A percentile compares a stretch with the other conserved stretches of the same genome.
phyloP scores from a whole-genome alignment of 148 eudicot species.

The Amaranthus palmeri region DNA sequence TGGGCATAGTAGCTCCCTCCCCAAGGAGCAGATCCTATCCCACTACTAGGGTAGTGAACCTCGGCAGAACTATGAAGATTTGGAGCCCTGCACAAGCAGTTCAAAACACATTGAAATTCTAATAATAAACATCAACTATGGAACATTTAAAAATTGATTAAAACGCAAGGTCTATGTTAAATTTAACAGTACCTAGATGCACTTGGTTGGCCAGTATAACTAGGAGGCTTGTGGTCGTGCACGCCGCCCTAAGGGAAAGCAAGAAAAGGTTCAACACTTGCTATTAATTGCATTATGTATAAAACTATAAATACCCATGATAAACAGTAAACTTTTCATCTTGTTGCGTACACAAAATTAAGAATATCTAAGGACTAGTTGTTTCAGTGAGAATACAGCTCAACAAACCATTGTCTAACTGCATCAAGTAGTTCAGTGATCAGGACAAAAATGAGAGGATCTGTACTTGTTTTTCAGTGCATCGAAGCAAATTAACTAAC shows the following conservation, averaged over 20 bases:
- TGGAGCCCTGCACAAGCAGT: conserved; percentile 28
- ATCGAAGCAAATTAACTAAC: too few species aligned
- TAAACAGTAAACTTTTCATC: not conserved
- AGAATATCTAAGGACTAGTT: not conserved
- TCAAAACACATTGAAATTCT: not conserved
- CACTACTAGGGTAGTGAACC: conserved; percentile 30
- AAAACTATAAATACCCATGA: too few species aligned
- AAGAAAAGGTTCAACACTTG: conserved; percentile 12
- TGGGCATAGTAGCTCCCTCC: conserved; percentile 31
- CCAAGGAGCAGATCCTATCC: conserved; percentile 30
- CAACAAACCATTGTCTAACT: not conserved
- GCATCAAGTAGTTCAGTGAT: not conserved
- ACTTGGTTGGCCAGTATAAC: conserved; percentile 45
- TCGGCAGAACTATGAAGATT: conserved; percentile 32
- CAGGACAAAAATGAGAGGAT: too few species aligned
- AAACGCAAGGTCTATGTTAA: not conserved
- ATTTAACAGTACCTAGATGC: conserved; percentile 38
- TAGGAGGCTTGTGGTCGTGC: conserved; percentile 35
- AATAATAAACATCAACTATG: not conserved
- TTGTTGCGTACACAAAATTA: not conserved
- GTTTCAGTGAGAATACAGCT: not conserved
- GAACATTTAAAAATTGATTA: too few species aligned
- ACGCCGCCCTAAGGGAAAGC: conserved; percentile 32
- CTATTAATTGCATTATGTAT: too few species aligned
- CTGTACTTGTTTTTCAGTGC: too few species aligned